Base-by-base conservation (phyloP, 768 basidiomycete genomes). In the Lactarius psammicola region DNA sequence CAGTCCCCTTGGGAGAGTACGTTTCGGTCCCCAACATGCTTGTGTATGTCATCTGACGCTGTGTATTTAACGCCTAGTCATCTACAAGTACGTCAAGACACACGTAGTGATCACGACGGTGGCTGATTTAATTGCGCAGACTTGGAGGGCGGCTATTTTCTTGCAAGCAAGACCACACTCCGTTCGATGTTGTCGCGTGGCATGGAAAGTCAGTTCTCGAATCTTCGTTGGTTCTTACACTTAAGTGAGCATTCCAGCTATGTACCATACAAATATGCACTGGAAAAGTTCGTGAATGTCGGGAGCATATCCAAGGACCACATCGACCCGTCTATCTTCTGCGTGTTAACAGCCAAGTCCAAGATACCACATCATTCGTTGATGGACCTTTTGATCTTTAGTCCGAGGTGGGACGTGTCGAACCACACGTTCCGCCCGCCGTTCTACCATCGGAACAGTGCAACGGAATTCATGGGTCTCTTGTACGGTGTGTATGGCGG, bases 101-200 rank as follows among this genome's bases (percentile, higher is more conserved):
- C 1, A 31, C 36, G 15, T 36, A 44, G 5, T 11, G 17, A 30
- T 30, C 30, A 23, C n/a, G 33, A 44, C 13, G 11, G 6, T 11
- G 28, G 15, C 55, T 51, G 2, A 65, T 61, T 6, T 34, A 38
- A 18, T 28, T 51, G 7, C 54, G 60, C 65, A 87, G 84, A 75
- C 79, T 88, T 33, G 77, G 80, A 60, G 85, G 86, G 18, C 76
- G 84, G 73, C 73, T 85, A 11, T 84, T 84, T 71, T 73, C 75
- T 28, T 85, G 84, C 68, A 74, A 76, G 46, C 85, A 88, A 67
- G 80, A 84, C 53, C 84, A 87, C 73, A 87, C 87, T 1, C 87
- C 87, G 0, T 89, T 88, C 73, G 87, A 89, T 71, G 87, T 88
- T 46, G 87, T 88, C 31, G 86, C 87, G 1, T 88, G 86, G 86